Evolutionary conservation across 257 asterid species (phyloP).

Genomic region (Prunella vulgaris): DNA sequence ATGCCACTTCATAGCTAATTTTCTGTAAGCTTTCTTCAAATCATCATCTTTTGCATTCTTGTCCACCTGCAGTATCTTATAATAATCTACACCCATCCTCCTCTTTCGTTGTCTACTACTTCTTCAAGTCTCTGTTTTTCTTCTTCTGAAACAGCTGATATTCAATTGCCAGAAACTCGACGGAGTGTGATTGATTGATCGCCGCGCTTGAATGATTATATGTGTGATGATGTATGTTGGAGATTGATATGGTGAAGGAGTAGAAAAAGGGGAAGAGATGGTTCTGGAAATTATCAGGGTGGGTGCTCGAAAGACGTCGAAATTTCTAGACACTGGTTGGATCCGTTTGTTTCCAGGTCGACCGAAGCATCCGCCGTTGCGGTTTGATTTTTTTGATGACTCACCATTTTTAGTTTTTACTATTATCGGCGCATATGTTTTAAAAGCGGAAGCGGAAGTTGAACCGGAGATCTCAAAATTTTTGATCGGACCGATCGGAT

Average conservation of each 20-base stretch:
- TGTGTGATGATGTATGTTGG: not conserved
- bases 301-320: conserved; percentile 38
- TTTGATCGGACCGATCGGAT: too few relatives aligned
- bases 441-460: too few relatives aligned
- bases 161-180: not conserved
- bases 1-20: conserved; percentile 89
- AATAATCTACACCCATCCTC: conserved; percentile 75
- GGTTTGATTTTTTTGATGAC: too few relatives aligned
- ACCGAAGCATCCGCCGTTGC: too few relatives aligned
- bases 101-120: not conserved
- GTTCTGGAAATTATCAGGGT: conserved; percentile 34
- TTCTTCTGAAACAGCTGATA: not conserved
- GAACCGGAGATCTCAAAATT: too few relatives aligned
- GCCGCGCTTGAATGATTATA: not conserved
- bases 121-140: conserved; percentile 10
- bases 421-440: too few relatives aligned
- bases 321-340: conserved; percentile 41
- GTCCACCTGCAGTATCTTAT: conserved; percentile 62
- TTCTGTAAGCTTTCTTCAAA: conserved; percentile 77
- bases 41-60: conserved; percentile 70
- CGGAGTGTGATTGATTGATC: not conserved
- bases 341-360: not conserved
- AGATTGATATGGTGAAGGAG: not conserved
- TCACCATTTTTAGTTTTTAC: too few relatives aligned
- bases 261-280: conserved; percentile 18